Evolutionary conservation across 164 flowering plant species (phyloP), one percentile per base, ranked within the genome.

Genomic region (Berberis vulgaris): DNA sequence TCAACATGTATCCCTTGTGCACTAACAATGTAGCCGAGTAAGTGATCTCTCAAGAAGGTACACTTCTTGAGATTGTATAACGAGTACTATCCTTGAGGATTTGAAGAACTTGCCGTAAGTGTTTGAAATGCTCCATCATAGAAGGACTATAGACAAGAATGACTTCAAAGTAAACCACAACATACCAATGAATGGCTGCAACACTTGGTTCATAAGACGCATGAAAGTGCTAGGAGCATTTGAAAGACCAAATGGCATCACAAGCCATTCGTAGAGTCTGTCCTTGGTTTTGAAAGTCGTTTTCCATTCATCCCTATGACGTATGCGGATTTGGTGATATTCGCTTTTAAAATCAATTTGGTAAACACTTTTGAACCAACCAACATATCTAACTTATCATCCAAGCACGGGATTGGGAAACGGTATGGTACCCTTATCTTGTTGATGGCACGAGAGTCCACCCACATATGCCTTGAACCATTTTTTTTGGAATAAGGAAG

Each of bases 1-100:
- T 69, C 67, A 3, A 63, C 67, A 8, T 57, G 52, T 45, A 61
- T 62, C 2, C 60, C 71, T 2, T 61, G 26, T 12, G 65, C 42
- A 7, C 40, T 5, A 52, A 61, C 60, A 6, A 68, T 41, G 56
- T 5, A 68, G 1, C 66, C 65, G 2, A 68, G 13, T 44, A 68
- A 68, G 13, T 8, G 11, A 59, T 40, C 7, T 0, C 39, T 10
- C 13, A 43, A 11, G 11, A 11, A 59, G 43, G 9, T 56, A 56
- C 59, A 59, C 40, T 59, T 59, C 49, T 59, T 44, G 6, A 41
- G 47, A 12, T 59, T 59, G 4, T 43, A 40, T 43, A 43, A 38
- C 13, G 59, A 9, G 5, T 2, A n/a, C n/a, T 60, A 2, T 59
- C 49, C n/a, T n/a, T 41, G 41, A 60, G 50, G n/a, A n/a, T 49